These are phyloP conservation scores for Penicillium dipodomyicola DNA, from an alignment of 495 filamentous ascomycete genomes.

Conservation along the genomic window DNA sequence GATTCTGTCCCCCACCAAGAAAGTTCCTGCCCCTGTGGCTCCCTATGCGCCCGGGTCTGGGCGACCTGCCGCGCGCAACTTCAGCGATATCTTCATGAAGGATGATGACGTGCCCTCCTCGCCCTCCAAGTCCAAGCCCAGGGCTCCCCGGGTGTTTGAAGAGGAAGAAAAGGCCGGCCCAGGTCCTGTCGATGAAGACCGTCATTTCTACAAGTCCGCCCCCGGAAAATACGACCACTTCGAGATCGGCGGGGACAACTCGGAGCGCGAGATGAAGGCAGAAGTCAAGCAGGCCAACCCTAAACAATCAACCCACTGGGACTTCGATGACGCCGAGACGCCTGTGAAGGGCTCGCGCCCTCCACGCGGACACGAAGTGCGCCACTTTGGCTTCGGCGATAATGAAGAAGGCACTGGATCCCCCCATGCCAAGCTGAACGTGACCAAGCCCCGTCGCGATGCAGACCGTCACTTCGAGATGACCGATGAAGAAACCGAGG, in stretches of 20 bases:
- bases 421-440: slow-evolving; percentile 50
- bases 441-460: slow-evolving; percentile 70
- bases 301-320: slow-evolving; percentile 64
- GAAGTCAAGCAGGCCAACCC: slow-evolving; percentile 46
- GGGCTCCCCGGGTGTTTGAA: slow-evolving; percentile 62
- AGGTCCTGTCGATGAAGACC: slow-evolving; percentile 35
- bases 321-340: slow-evolving; percentile 80
- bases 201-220: slow-evolving; percentile 54
- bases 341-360: slow-evolving; percentile 67
- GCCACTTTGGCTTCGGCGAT: slow-evolving; percentile 72
- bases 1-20: slow-evolving; percentile 28
- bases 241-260: slow-evolving; percentile 67
- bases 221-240: slow-evolving; percentile 84
- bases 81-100: slow-evolving; percentile 61
- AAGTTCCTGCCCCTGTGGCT: slow-evolving; percentile 23
- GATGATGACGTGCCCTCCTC: slow-evolving; percentile 45
- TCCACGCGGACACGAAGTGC: slow-evolving; percentile 51
- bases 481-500: slow-evolving; percentile 44
- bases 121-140: slow-evolving; percentile 56
- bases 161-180: slow-evolving; percentile 37
- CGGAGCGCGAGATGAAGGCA: slow-evolving; percentile 37
- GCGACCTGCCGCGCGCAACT: slow-evolving; percentile 61
- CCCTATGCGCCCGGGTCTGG: slow-evolving; percentile 49
- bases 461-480: slow-evolving; percentile 78
- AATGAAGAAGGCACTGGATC: slow-evolving; percentile 55